Evolutionary conservation across 116 monocot species (phyloP).

Genomic region (Dioscorea cayenensis): DNA sequence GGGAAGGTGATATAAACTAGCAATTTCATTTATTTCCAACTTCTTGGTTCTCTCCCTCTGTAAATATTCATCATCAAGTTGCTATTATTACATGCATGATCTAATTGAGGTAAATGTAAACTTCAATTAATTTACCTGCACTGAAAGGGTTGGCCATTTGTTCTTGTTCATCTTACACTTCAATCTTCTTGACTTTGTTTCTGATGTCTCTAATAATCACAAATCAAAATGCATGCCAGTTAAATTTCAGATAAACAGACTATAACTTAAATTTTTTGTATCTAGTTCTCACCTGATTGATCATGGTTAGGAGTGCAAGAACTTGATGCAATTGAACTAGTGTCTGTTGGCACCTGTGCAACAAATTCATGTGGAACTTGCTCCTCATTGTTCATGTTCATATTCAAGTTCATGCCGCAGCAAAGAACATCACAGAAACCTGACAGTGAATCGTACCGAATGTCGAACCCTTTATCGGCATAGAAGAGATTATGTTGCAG

Average conservation of each 20-base stretch:
- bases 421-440: background rate
- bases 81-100: too few species aligned
- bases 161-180: background rate
- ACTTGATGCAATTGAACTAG: background rate
- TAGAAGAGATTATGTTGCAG: background rate
- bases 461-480: background rate
- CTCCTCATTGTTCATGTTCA: background rate
- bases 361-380: background rate
- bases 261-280: too few species aligned
- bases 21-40: background rate
- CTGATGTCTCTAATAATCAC: background rate
- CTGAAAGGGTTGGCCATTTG: background rate
- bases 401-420: background rate
- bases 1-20: background rate
- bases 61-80: too few species aligned
- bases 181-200: background rate
- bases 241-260: too few species aligned
- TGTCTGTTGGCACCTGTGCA: background rate
- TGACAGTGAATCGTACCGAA: background rate
- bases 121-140: background rate
- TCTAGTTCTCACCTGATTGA: background rate
- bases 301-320: background rate
- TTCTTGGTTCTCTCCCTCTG: constrained; percentile 4
- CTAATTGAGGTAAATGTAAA: too few species aligned
- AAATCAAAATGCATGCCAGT: background rate